These are phyloP conservation scores for Penicillium verrucosum DNA, from an alignment of 2,329 filamentous ascomycete species.

Conservation along the genomic window DNA sequence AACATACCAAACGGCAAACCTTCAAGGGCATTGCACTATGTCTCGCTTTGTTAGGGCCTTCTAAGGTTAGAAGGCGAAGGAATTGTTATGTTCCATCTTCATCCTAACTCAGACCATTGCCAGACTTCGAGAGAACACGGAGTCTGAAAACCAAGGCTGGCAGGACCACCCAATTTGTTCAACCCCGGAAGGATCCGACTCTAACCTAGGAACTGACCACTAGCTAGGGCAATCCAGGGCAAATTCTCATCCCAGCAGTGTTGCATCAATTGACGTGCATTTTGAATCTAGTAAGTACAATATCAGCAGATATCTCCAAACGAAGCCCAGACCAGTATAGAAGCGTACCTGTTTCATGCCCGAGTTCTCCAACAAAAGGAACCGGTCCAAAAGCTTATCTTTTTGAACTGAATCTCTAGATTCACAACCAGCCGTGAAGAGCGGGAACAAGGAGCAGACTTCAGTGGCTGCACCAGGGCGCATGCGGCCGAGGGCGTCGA, in stretches of 20 bases:
- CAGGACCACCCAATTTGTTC: neutral
- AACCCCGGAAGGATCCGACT: neutral
- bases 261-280: slow-evolving; percentile 42
- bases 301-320: neutral
- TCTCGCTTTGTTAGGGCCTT: neutral
- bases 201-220: slow-evolving; percentile 41
- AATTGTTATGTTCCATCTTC: neutral
- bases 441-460: slow-evolving; percentile 71
- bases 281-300: slow-evolving; percentile 32
- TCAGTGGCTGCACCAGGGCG: slow-evolving; percentile 67
- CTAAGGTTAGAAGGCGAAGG: neutral
- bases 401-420: slow-evolving; percentile 56
- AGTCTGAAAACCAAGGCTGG: neutral
- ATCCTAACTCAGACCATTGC: neutral
- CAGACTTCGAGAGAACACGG: neutral
- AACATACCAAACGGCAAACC: neutral
- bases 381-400: slow-evolving; percentile 60
- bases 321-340: neutral
- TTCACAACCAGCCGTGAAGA: slow-evolving; percentile 81
- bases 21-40: neutral
- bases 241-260: slow-evolving; percentile 38
- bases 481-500: slow-evolving; percentile 61
- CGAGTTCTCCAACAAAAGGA: slow-evolving; percentile 66
- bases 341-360: slow-evolving; percentile 69
- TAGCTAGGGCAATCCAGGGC: slow-evolving; percentile 40